phyloP scores from a whole-genome alignment of 192 early-diverging fungal genomes.

The Entomortierella lignicola region DNA sequence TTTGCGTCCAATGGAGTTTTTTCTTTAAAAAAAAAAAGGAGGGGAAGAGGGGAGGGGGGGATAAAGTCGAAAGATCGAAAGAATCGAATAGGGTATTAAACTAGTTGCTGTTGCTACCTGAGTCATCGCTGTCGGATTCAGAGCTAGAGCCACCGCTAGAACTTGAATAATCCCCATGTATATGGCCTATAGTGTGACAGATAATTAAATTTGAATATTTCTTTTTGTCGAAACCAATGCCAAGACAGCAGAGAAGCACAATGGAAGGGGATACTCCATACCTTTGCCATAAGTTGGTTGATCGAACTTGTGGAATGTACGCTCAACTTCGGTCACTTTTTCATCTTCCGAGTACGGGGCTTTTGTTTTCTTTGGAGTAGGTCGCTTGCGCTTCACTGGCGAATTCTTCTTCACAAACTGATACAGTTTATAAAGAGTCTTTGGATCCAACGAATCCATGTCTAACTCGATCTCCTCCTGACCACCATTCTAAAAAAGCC shows the following conservation, averaged over 20 bases:
- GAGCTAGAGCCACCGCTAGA: slow-evolving; percentile 64
- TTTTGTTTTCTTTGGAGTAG: slow-evolving; percentile 59
- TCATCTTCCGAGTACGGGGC: slow-evolving; percentile 59
- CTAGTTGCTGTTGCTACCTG: slow-evolving; percentile 64
- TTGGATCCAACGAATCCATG: slow-evolving; percentile 88
- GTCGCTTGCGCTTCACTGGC: slow-evolving; percentile 57
- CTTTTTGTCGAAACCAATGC: neutral
- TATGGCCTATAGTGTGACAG: too few species aligned
- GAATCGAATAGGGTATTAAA: neutral
- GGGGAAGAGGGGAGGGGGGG: neutral
- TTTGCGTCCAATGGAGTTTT: neutral
- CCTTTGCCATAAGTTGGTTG: slow-evolving; percentile 25
- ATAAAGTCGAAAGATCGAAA: neutral
- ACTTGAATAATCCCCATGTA: slow-evolving; percentile 59
- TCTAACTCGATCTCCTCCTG: slow-evolving; percentile 96
- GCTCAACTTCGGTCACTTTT: slow-evolving; percentile 56
- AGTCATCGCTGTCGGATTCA: slow-evolving; percentile 84
- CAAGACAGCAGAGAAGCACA: neutral
- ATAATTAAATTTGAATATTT: slow-evolving; percentile 38
- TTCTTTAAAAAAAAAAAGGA: neutral
- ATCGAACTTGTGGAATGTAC: slow-evolving; percentile 58
- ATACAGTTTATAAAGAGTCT: slow-evolving; percentile 87
- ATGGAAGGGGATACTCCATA: slow-evolving; percentile 3
- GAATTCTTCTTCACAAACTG: slow-evolving; percentile 78
- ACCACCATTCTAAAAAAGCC: slow-evolving; percentile 51